Base-by-base conservation (phyloP, 2,329 filamentous ascomycete genomes). In the Penicillium hesseltinei region DNA sequence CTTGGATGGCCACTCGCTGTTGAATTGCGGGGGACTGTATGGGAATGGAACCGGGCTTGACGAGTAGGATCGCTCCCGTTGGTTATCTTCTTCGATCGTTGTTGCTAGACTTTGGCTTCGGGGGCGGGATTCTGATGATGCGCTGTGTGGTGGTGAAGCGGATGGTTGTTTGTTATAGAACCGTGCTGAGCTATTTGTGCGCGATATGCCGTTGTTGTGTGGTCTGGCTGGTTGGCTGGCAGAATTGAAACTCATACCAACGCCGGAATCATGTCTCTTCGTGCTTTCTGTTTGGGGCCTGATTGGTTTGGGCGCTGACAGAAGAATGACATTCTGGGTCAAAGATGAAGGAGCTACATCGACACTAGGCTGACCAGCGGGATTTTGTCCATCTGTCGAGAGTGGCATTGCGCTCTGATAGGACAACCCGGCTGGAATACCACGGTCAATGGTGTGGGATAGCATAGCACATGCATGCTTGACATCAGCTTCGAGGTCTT, bases 401-500 rank as follows among this genome's bases (percentile, higher is more conserved):
- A 47, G 9, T 10, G 54, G 47, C 15, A 29, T 39, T 7, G 25
- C 19, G 31, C 39, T 52, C 35, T 57, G 43, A 8, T 56, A 50
- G 3, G 56, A 54, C 2, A 60, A 58, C 53, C 59, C 61, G 9
- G 63, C 55, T 15, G 65, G 62, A 6, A 66, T 21, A 0, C 64
- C 68, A 51, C 63, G 66, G 42, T 71, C 69, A 56, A 71, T 70
- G 47, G 54, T 69, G 60, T 69, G 68, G 50, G 66, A 67, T 25
- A 69, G 71, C 50, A 70, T 64, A 23, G 65, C 66, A 54, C 75
- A 77, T 17, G 74, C 62, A 47, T 71, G 64, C 57, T 70, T 69
- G 35, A 77, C 56, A 44, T 76, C 66, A 2, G 61, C 66, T 52
- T 76, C 74, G 5, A 75, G 48, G 23, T 72, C 66, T 7, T 67